These are phyloP conservation scores for Citeromyces hawaiiensis DNA, from an alignment of 1,139 yeast genomes.

Conservation along the genomic window DNA sequence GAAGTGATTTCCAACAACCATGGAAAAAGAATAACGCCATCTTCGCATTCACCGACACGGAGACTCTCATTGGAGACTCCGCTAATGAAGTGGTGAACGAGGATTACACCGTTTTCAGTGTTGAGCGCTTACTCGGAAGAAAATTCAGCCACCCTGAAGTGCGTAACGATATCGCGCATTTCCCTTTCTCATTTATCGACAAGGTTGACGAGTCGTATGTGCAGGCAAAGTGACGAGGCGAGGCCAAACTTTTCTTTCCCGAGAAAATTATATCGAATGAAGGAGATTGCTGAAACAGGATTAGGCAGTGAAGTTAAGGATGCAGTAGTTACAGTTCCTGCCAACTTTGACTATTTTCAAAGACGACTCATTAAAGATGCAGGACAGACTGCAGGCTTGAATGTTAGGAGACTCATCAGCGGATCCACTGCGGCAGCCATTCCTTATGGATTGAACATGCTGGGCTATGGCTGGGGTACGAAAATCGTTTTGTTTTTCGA, in stretches of 20 bases:
- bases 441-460: constrained; percentile 91
- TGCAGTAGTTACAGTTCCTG: constrained; percentile 95
- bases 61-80: constrained; percentile 59
- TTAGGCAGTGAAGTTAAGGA: constrained; percentile 81
- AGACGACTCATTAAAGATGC: constrained; percentile 98
- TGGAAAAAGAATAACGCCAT: constrained; percentile 63
- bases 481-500: constrained; percentile 88
- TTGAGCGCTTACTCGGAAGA: constrained; percentile 58
- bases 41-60: constrained; percentile 55
- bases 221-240: constrained; percentile 54
- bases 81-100: constrained; percentile 64
- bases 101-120: constrained; percentile 51
- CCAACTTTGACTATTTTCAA: constrained; percentile 96
- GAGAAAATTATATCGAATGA: constrained; percentile 64
- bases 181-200: constrained; percentile 47
- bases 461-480: constrained; percentile 54
- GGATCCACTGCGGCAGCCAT: constrained; percentile 99
- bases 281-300: constrained; percentile 55
- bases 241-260: constrained; percentile 48
- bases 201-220: constrained; percentile 47
- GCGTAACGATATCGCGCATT: constrained; percentile 42
- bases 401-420: constrained; percentile 87
- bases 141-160: constrained; percentile 47
- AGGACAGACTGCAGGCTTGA: constrained; percentile 91
- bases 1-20: constrained; percentile 62